These are phyloP conservation scores for Acanthamoeba royreba DNA, from an alignment of 208 protist genomes.

Conservation along the genomic window DNA sequence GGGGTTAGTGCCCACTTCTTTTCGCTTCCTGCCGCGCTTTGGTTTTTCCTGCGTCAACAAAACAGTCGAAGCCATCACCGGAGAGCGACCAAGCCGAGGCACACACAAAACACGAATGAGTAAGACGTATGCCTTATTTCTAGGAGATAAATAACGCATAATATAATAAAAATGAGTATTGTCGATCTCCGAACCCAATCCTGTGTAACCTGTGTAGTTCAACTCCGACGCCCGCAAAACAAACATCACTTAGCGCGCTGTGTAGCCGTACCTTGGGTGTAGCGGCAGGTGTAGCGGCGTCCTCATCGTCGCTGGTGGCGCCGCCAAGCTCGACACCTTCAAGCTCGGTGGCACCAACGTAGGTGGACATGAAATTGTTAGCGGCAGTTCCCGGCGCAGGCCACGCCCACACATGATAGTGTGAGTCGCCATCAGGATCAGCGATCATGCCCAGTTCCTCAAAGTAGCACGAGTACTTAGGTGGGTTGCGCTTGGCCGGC, in stretches of 20 bases:
- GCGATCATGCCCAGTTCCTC: conserved; percentile 11
- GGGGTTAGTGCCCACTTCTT: neutral
- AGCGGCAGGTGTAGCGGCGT: neutral
- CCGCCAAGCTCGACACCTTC: neutral
- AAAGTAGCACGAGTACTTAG: conserved; percentile 15
- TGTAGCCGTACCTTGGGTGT: too few relatives aligned
- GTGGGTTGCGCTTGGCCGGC: neutral
- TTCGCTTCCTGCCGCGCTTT: neutral
- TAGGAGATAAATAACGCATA: too few relatives aligned
- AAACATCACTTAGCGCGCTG: neutral
- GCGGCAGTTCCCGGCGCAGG: neutral
- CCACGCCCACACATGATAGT: conserved; percentile 30
- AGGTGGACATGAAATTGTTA: neutral
- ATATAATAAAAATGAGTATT: too few relatives aligned
- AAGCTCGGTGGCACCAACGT: neutral
- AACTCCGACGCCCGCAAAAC: too few relatives aligned
- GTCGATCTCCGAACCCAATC: too few relatives aligned
- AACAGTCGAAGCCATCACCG: too few relatives aligned
- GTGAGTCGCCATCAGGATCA: neutral
- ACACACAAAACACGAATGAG: neutral
- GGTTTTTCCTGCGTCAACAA: neutral
- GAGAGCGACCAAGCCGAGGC: neutral
- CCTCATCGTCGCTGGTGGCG: neutral
- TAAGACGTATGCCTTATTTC: too few relatives aligned
- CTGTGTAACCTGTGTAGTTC: too few relatives aligned